phyloP scores from a whole-genome alignment of 768 basidiomycete genomes.

The Russula earlei region DNA sequence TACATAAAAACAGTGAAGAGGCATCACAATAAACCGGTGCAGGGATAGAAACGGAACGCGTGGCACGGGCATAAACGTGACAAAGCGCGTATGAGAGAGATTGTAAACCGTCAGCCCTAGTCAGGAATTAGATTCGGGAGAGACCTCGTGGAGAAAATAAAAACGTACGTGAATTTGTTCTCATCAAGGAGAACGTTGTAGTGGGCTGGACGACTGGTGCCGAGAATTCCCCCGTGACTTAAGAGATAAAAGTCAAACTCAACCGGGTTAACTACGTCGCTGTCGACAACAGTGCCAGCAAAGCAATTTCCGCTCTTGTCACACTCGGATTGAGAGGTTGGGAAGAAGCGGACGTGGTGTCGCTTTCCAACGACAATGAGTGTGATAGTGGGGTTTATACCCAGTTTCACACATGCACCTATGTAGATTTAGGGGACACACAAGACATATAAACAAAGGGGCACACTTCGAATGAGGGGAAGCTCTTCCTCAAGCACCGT shows the following conservation, averaged over 20 bases:
- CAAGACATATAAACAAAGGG: neutral
- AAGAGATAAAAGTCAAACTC: slow-evolving; percentile 75
- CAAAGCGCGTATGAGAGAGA: slow-evolving; percentile 64
- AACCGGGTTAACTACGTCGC: slow-evolving; percentile 55
- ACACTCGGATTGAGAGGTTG: slow-evolving; percentile 32
- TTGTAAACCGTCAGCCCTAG: slow-evolving; percentile 59
- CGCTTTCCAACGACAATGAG: slow-evolving; percentile 75
- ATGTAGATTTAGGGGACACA: neutral
- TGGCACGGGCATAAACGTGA: slow-evolving; percentile 73
- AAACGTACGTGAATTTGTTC: slow-evolving; percentile 50
- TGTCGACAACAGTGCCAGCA: slow-evolving; percentile 73
- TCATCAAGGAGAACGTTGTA: slow-evolving; percentile 45
- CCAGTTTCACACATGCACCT: slow-evolving; percentile 56
- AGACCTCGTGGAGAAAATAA: neutral
- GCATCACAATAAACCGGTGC: slow-evolving; percentile 72
- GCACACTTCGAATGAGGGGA: slow-evolving; percentile 45
- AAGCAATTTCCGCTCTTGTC: slow-evolving; percentile 66
- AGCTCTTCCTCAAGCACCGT: slow-evolving; percentile 49
- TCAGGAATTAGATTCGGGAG: slow-evolving; percentile 5
- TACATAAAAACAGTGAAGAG: neutral
- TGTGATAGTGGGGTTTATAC: slow-evolving; percentile 58
- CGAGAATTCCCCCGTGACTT: slow-evolving; percentile 68
- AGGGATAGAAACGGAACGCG: slow-evolving; percentile 74
- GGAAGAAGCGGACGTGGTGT: slow-evolving; percentile 61
- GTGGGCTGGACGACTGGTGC: slow-evolving; percentile 62